Evolutionary conservation across 192 early-diverging fungal genomes (phyloP), one percentile per base, ranked within the genome.

Genomic region (Cetraspora pellucida): DNA sequence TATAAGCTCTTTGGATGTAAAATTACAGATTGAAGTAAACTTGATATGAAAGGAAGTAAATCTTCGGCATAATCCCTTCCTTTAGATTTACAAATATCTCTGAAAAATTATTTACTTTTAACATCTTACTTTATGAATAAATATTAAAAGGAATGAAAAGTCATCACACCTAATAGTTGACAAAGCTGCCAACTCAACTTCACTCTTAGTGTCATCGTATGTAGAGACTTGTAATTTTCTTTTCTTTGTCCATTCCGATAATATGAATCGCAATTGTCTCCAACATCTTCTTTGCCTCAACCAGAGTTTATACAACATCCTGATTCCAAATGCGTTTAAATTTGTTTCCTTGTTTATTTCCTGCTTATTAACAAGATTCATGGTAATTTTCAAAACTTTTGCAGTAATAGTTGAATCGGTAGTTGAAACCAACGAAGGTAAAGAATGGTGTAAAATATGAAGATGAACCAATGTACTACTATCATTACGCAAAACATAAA

Each of bases 171-270:
- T 82, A 37, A 87, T 85, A 1, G 82, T 86, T 10, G 82, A 71
- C 11, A 89, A 66, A n/a, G 84, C 77, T 10, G 86, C 82, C 7
- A 89, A 70, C 45, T 89, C 88, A 77, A 86, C 80, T 25, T 85
- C 79, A 19, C 80, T 61, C 21, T 79, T 77, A 23, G 77, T 6
- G 67, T 81, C 54, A 68, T 83, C 16, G 46, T 77, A 43, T 52
- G 72, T 46, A 16, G 75, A 63, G 9, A 21, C 7, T 23, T 61
- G 23, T 10, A 64, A 28, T 57, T 82, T 84, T 9, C 87, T 78
- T 10, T 74, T 81, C 47, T 84, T 71, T 14, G 85, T 81, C 88
- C 88, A 89, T 14, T 85, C 84, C 5, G 80, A 66, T 13, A 89
- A 78, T 3, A 86, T 78, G 47, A 82, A 79, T n/a, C 82, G 81